Conservation (phyloP, 129 eudicot genomes). For the Tanacetum coccineum region DNA sequence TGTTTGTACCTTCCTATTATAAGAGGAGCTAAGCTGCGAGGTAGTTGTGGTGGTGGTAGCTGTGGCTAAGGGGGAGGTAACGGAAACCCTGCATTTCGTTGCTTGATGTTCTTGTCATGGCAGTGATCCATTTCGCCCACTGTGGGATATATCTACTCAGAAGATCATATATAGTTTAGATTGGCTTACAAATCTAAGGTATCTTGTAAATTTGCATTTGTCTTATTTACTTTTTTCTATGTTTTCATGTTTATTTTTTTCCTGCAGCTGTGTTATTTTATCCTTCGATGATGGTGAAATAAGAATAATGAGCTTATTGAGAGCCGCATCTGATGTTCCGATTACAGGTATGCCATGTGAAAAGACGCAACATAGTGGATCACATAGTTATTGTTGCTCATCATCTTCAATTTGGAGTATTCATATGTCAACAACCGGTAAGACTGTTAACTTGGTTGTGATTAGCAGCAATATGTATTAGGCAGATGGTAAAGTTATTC, state of each 20-base stretch:
- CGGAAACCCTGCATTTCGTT: too few relatives aligned
- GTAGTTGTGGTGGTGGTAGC: too few relatives aligned
- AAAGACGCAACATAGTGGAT: constrained; percentile 53
- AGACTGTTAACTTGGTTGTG: neutral
- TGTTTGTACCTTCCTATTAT: too few relatives aligned
- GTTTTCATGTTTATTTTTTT: neutral
- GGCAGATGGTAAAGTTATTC: too few relatives aligned
- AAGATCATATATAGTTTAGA: constrained; percentile 59
- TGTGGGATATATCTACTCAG: constrained; percentile 61
- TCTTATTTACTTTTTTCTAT: neutral
- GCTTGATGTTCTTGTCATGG: constrained; percentile 11
- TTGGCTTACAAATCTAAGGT: constrained; percentile 94
- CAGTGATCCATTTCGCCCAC: constrained; percentile 87
- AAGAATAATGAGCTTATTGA: constrained; percentile 58
- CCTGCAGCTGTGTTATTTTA: constrained; percentile 59
- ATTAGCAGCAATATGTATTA: neutral
- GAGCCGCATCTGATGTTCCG: constrained; percentile 63
- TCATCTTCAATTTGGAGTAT: constrained; percentile 68
- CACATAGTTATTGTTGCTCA: constrained; percentile 61
- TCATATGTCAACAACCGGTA: constrained; percentile 75
- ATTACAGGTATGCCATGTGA: constrained; percentile 56
- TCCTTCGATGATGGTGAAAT: constrained; percentile 73
- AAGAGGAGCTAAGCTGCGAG: too few relatives aligned
- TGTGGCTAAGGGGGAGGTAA: too few relatives aligned
- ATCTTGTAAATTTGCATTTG: neutral